Percentiles rank a stretch among this genome's conserved stretches.
Conservation (phyloP, 805 yeast species). For the Yamadazyma endophytica region DNA sequence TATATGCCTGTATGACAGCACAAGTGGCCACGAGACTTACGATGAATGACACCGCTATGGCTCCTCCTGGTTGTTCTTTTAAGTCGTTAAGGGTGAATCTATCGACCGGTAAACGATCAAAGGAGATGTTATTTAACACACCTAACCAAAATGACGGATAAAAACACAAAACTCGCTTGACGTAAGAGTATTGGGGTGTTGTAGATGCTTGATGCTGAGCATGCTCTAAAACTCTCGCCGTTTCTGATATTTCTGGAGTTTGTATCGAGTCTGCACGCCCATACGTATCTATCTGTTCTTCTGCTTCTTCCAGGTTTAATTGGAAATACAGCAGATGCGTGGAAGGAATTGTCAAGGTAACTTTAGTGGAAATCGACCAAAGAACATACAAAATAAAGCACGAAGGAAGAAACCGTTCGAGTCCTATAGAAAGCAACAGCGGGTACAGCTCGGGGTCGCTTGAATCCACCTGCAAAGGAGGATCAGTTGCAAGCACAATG, state of each 20-base stretch:
- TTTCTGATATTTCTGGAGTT: constrained; percentile 1
- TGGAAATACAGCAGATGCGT: too few species aligned
- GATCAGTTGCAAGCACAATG: constrained; percentile 68
- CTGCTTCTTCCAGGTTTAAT: too few species aligned
- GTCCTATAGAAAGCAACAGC: constrained; percentile 61
- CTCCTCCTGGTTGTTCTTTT: constrained; percentile 71
- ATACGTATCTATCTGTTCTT: too few species aligned
- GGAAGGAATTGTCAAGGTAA: constrained; percentile 36
- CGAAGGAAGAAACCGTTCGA: constrained; percentile 72
- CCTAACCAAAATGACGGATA: constrained; percentile 84
- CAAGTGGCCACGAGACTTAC: constrained; percentile 45
- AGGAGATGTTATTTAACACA: constrained; percentile 77
- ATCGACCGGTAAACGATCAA: constrained; percentile 86
- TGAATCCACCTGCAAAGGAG: constrained; percentile 63
- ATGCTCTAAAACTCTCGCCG: background rate
- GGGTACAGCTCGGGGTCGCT: constrained; percentile 51
- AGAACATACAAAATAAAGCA: constrained; percentile 66
- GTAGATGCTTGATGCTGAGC: too few species aligned
- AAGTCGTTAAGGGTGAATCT: constrained; percentile 71
- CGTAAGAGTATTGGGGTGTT: constrained; percentile 36
- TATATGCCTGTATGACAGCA: constrained; percentile 68
- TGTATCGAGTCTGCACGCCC: too few species aligned
- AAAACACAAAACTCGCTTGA: constrained; percentile 56
- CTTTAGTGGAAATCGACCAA: constrained; percentile 54
- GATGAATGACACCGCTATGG: constrained; percentile 56